These are phyloP conservation scores for Pyrenophora graminea DNA, from an alignment of 2,329 filamentous ascomycete species.

Conservation along the genomic window DNA sequence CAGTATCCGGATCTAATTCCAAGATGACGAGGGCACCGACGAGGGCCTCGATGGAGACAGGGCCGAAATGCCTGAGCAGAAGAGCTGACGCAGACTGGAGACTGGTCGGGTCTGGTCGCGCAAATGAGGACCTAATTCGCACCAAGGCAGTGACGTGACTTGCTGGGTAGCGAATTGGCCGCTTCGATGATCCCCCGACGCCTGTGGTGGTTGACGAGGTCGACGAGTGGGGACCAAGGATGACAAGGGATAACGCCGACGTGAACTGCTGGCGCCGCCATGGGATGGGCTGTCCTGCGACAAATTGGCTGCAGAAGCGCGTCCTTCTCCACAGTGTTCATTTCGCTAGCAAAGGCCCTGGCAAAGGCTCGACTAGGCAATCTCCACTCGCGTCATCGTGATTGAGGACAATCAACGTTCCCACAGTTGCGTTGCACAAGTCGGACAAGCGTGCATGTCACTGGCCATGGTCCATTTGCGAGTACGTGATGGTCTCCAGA, in stretches of 20 bases:
- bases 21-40: constrained; percentile 29
- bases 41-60: constrained; percentile 26
- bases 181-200: constrained; percentile 13
- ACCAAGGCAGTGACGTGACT: constrained; percentile 14
- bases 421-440: constrained; percentile 27
- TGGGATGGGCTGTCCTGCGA: constrained; percentile 31
- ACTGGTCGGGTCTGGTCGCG: constrained; percentile 15
- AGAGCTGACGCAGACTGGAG: constrained; percentile 25
- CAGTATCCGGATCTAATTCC: constrained; percentile 20
- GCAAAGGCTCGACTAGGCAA: constrained; percentile 23
- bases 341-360: constrained; percentile 41
- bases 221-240: constrained; percentile 7
- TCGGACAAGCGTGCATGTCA: constrained; percentile 26
- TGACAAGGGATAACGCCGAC: constrained; percentile 27
- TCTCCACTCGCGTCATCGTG: constrained; percentile 34
- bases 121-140: constrained; percentile 11
- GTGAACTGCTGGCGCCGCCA: constrained; percentile 26
- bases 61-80: constrained; percentile 28
- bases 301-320: constrained; percentile 35
- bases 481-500: constrained; percentile 19
- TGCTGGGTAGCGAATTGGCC: constrained; percentile 10
- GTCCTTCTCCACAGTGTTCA: constrained; percentile 47
- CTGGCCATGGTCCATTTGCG: constrained; percentile 16
- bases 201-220: constrained; percentile 13
- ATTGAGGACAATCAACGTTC: constrained; percentile 17